Evolutionary conservation across 257 asterid species (phyloP).

Genomic region (Solanum appendiculatum): DNA sequence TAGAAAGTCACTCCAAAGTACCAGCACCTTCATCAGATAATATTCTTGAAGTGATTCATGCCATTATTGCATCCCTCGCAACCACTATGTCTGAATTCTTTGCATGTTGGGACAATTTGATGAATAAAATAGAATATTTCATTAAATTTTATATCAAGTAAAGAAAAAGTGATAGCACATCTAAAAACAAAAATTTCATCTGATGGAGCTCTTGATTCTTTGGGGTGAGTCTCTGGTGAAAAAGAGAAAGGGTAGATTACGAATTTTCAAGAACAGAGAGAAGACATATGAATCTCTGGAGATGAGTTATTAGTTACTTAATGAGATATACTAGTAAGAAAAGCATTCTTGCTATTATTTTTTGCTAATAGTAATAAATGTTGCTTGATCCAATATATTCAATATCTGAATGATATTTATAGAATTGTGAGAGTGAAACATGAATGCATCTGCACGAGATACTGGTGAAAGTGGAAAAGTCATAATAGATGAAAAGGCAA

Average conservation of each 20-base stretch:
- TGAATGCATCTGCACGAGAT: background rate
- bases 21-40: slow-evolving; percentile 1
- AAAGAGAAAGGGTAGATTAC: background rate
- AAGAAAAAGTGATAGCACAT: background rate
- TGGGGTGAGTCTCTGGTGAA: background rate
- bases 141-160: background rate
- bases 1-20: background rate
- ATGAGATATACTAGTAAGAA: background rate
- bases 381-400: background rate
- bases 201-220: too few relatives aligned
- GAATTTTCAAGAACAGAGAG: background rate
- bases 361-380: background rate
- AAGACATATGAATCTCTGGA: background rate
- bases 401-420: background rate
- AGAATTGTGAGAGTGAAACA: background rate
- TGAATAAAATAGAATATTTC: background rate
- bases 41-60: slow-evolving; percentile 14
- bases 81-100: slow-evolving; percentile 10
- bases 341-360: background rate
- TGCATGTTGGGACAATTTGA: background rate
- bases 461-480: background rate
- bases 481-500: background rate
- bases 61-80: slow-evolving; percentile 21
- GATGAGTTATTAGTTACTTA: background rate
- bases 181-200: background rate